Evolutionary conservation across 83 land plant species (phyloP), one percentile per base, ranked within the genome.

Genomic region (Diphasiastrum complanatum): DNA sequence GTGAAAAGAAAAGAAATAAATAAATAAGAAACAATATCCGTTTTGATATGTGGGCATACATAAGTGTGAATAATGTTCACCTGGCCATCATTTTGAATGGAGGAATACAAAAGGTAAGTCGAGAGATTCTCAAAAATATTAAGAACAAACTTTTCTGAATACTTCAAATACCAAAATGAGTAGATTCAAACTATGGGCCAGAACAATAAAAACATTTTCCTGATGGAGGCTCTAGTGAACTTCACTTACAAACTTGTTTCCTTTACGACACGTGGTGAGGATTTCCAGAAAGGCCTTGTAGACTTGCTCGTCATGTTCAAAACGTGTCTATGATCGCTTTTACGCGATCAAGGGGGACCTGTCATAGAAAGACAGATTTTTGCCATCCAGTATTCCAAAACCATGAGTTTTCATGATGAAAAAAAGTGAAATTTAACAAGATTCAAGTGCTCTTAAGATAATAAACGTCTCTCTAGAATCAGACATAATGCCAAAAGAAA

Each of bases 261-360:
- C 97, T 61, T 75, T 89, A 34, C 85, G 63, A 45, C 85, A 93
- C 84, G 77, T 81, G 60, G 85, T 81, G 37, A 93, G 71, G 66
- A 93, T 93, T 46, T 89, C 92, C 55, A 93, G 72, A 70, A 93
- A 89, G 10, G 96, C 72, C 71, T 85, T 85, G 70, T 89, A 93
- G 0, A 85, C 86, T 36, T 78, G 88, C 47, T 85, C 92, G 53
- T 93, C 86, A 32, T 80, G 34, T 36, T 80, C 86, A 64, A 89
- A 89, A 19, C 92, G 79, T 28, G 78, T 82, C 95, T 88, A 79
- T n/a, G n/a, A n/a, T n/a, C n/a, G n/a, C n/a, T n/a, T n/a, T n/a
- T n/a, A n/a, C n/a, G n/a, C n/a, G n/a, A n/a, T n/a, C n/a, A n/a
- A n/a, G n/a, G n/a, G n/a, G n/a, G n/a, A n/a, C n/a, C n/a, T n/a